Evolutionary conservation across 257 asterid genomes (phyloP).

Genomic region (Salvia hispanica): DNA sequence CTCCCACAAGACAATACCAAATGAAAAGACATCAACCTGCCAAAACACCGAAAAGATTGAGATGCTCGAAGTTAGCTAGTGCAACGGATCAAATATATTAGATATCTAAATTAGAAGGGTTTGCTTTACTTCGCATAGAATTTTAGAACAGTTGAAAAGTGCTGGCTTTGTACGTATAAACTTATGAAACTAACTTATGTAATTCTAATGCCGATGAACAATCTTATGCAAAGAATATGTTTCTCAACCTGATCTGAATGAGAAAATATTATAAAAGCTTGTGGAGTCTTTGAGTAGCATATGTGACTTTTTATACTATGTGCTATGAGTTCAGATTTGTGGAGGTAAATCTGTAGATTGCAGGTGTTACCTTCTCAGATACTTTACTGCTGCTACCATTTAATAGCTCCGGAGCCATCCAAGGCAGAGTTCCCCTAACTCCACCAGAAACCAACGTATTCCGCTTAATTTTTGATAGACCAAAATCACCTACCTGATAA

Average conservation of each 20-base stretch:
- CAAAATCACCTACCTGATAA: conserved; percentile 90
- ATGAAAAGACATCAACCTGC: conserved; percentile 95
- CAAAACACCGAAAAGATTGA: conserved; percentile 9
- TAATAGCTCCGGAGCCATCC: conserved; percentile 98
- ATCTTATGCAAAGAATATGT: neutral
- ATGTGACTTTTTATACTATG: conserved; percentile 15
- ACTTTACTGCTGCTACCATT: conserved; percentile 82
- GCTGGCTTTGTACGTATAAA: neutral
- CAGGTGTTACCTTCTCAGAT: conserved; percentile 75
- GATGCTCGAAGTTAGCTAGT: conserved; percentile 12
- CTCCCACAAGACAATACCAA: conserved; percentile 97
- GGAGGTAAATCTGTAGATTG: conserved; percentile 8
- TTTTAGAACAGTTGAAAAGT: conserved; percentile 17
- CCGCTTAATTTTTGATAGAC: conserved; percentile 80
- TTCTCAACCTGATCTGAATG: conserved; percentile 10
- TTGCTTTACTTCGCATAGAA: conserved; percentile 1
- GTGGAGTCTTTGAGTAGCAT: neutral
- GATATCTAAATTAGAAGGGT: conserved; percentile 18
- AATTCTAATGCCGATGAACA: conserved; percentile 10
- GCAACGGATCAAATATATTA: neutral
- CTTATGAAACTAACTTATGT: conserved; percentile 11
- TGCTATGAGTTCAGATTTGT: conserved; percentile 18
- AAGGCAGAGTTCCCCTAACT: conserved; percentile 91
- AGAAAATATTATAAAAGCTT: neutral
- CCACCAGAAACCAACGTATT: conserved; percentile 97